phyloP scores from a whole-genome alignment of 345 rosid genomes.

The Salix purpurea region DNA sequence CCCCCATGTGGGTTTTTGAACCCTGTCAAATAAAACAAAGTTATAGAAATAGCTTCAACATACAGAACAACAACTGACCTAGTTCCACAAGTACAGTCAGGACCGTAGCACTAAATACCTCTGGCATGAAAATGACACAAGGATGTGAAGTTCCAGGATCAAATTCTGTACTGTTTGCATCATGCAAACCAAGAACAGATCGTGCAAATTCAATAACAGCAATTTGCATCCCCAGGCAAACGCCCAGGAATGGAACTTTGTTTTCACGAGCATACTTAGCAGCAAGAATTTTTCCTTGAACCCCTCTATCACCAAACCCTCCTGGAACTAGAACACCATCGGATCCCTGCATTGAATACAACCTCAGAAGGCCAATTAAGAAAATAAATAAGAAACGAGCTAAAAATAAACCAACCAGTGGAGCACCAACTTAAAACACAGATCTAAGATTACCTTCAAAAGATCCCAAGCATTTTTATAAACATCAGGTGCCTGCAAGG shows the following conservation, averaged over 20 bases:
- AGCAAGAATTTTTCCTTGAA: slow-evolving; percentile 90
- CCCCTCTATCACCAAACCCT: slow-evolving; percentile 99
- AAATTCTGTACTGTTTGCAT: slow-evolving; percentile 83
- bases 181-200: slow-evolving; percentile 75
- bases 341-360: slow-evolving; percentile 52
- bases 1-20: slow-evolving; percentile 97
- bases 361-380: slow-evolving; percentile 4
- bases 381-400: not conserved
- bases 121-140: slow-evolving; percentile 92
- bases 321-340: slow-evolving; percentile 92
- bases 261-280: slow-evolving; percentile 91
- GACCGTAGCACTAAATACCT: slow-evolving; percentile 38
- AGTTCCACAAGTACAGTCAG: not conserved
- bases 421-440: slow-evolving; percentile 1
- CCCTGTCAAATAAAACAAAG: slow-evolving; percentile 44
- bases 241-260: slow-evolving; percentile 84
- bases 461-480: slow-evolving; percentile 85
- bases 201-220: slow-evolving; percentile 93
- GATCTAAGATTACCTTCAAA: slow-evolving; percentile 50
- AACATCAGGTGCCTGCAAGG: slow-evolving; percentile 69
- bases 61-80: not conserved
- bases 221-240: slow-evolving; percentile 98
- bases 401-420: not conserved
- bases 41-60: not conserved
- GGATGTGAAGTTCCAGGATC: slow-evolving; percentile 72